Evolutionary conservation across 176 grass and related monocot genomes (phyloP), one percentile per base, ranked within the genome.

Genomic region (Puya raimondii): DNA sequence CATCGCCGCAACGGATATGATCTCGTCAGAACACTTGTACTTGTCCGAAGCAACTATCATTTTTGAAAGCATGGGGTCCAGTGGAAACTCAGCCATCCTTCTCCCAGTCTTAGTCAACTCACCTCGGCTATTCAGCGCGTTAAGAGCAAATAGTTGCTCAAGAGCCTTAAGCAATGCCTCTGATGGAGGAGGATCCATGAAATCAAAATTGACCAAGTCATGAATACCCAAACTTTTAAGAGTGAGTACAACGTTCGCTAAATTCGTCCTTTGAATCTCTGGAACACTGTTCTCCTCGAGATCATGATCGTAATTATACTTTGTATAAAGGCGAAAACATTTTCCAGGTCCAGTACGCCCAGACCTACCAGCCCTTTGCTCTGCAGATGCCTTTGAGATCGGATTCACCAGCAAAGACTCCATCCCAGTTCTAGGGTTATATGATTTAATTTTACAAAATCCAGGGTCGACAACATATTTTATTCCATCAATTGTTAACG

Each of bases 161-260:
- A 97, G 77, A 49, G 93, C 89, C 74, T 86, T 84, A 29, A 97
- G 74, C 47, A 97, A 74, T 70, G 93, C 93, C 75, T 92, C 89
- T 76, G 88, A 89, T 18, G 93, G 89, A 17, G 89, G 93, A 22
- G 89, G 93, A 13, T 97, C 89, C 93, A 97, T 97, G 66, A 97
- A 97, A 61, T 97, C 93, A 77, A 97, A 97, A 80, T 97, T 97
- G 69, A 97, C 86, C 79, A 97, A 84, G 61, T 97, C 93, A 70
- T 97, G 82, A 81, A 97, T 92, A 49, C 89, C 89, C 25, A 97
- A 79, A 80, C 86, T 89, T 81, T 92, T 97, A 63, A 97, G 80
- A n/a, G 89, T 90, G 63, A 92, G 85, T 16, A 97, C 93, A 2
- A 97, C 93, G 64, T 90, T 97, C 9, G 93, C 89, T 76, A 97